Evolutionary conservation across 2,329 filamentous ascomycete species (phyloP).

Genomic region (Magnaporthiopsis rhizophila): DNA sequence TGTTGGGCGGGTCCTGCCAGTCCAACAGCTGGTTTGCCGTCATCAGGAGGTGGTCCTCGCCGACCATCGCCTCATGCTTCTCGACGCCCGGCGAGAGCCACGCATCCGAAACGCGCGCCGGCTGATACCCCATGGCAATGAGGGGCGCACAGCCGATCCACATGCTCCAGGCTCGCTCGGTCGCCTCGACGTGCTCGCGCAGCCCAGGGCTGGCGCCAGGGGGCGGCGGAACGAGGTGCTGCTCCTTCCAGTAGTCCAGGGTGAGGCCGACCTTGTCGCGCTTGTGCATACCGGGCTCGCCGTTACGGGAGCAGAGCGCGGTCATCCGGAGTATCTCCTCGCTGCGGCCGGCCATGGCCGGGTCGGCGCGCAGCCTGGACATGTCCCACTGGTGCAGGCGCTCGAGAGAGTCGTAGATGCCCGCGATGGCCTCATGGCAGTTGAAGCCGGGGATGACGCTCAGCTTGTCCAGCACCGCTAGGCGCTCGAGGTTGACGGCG

Average conservation of each 20-base stretch:
- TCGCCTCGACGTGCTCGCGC: constrained; percentile 28
- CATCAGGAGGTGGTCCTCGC: constrained; percentile 27
- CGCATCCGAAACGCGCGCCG: constrained; percentile 62
- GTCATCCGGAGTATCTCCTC: constrained; percentile 44
- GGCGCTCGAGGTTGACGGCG: constrained; percentile 59
- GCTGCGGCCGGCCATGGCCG: constrained; percentile 32
- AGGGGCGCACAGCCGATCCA: constrained; percentile 55
- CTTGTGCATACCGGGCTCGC: constrained; percentile 63
- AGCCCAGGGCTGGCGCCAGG: constrained; percentile 18
- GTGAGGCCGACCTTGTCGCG: constrained; percentile 59
- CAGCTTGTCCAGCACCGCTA: constrained; percentile 63
- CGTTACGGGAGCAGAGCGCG: constrained; percentile 62
- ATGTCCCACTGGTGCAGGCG: constrained; percentile 66
- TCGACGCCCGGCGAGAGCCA: constrained; percentile 66
- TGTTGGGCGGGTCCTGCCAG: constrained; percentile 63
- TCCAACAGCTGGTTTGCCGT: constrained; percentile 39
- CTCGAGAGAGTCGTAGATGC: constrained; percentile 62
- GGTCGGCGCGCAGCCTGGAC: constrained; percentile 44
- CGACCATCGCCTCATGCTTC: constrained; percentile 41
- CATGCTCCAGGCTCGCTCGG: constrained; percentile 55
- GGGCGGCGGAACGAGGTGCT: constrained; percentile 32
- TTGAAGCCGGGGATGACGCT: constrained; percentile 62
- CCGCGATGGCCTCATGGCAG: constrained; percentile 69
- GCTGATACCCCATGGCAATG: constrained; percentile 36
- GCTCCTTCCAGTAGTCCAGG: constrained; percentile 71